phyloP scores from a whole-genome alignment of 2,329 filamentous ascomycete species.

The Alternaria triticimaculans region DNA sequence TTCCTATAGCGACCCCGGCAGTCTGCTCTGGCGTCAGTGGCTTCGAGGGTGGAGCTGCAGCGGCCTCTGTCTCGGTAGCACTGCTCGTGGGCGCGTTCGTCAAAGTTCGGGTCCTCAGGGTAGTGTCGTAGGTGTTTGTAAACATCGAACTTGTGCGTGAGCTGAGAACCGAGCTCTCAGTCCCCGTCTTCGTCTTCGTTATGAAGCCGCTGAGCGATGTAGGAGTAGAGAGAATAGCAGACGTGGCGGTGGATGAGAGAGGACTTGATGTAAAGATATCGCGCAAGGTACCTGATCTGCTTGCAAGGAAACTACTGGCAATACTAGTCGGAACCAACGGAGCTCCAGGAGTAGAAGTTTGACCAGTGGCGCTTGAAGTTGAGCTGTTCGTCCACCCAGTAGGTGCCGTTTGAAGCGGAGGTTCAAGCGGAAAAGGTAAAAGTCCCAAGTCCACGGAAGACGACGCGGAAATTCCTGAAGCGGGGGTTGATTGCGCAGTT shows the following conservation, averaged over 20 bases:
- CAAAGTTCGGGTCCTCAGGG: background rate
- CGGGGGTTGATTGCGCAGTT: background rate
- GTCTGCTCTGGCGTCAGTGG: constrained; percentile 40
- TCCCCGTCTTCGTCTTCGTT: background rate
- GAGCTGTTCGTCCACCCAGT: background rate
- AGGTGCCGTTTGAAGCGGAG: background rate
- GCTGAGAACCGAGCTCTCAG: background rate
- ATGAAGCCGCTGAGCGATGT: background rate
- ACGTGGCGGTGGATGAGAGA: background rate
- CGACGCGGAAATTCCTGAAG: background rate
- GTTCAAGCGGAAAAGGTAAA: background rate
- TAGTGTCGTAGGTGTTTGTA: background rate
- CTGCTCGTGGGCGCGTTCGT: constrained; percentile 17
- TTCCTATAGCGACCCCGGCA: constrained; percentile 45
- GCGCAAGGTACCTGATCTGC: background rate
- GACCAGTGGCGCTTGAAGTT: background rate
- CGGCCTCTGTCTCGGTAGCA: constrained; percentile 16
- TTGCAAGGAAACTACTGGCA: background rate
- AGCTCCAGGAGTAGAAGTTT: background rate
- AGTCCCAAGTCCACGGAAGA: background rate
- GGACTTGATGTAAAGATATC: no score
- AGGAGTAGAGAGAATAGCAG: background rate
- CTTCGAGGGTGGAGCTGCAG: constrained; percentile 13
- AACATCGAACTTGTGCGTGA: background rate
- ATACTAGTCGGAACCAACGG: background rate